Evolutionary conservation across 148 eudicot species (phyloP).

Genomic region (Agrostemma githago): DNA sequence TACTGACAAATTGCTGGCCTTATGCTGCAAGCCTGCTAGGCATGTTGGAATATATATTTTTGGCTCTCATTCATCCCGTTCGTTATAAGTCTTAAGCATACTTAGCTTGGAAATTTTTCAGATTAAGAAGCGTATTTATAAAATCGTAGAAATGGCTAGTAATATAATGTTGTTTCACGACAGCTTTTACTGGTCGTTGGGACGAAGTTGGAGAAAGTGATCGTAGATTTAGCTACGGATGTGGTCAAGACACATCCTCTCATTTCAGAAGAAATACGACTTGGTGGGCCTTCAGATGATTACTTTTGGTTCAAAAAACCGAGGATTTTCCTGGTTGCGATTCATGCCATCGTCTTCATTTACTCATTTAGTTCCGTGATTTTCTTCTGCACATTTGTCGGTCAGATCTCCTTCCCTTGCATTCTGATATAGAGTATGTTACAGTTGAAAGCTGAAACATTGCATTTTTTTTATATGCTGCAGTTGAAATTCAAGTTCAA

Average conservation of each 20-base stretch:
- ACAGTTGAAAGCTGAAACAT: neutral
- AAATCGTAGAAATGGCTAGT: too few relatives aligned
- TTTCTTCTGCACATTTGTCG: slow-evolving; percentile 33
- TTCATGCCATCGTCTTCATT: slow-evolving; percentile 28
- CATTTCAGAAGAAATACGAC: slow-evolving; percentile 8
- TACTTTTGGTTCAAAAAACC: slow-evolving; percentile 38
- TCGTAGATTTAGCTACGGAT: slow-evolving; percentile 23
- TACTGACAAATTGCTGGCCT: too few relatives aligned
- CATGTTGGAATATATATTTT: slow-evolving; percentile 23
- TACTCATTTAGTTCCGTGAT: slow-evolving; percentile 30
- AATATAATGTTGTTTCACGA: too few relatives aligned
- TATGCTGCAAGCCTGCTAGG: neutral
- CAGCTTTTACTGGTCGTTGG: slow-evolving; percentile 28
- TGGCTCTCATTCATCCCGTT: slow-evolving; percentile 23
- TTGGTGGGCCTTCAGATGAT: slow-evolving; percentile 29
- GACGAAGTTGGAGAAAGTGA: slow-evolving; percentile 28
- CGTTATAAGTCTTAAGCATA: slow-evolving; percentile 8
- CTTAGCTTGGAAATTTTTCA: too few relatives aligned
- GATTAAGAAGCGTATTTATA: too few relatives aligned
- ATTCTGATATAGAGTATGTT: neutral
- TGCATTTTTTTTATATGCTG: neutral
- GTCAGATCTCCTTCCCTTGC: neutral
- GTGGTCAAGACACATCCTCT: slow-evolving; percentile 21
- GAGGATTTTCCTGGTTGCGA: slow-evolving; percentile 17
- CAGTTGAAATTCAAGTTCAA: slow-evolving; percentile 43